These are phyloP conservation scores for Eucalyptus cloeziana DNA, from an alignment of 345 rosid genomes.

Conservation along the genomic window DNA sequence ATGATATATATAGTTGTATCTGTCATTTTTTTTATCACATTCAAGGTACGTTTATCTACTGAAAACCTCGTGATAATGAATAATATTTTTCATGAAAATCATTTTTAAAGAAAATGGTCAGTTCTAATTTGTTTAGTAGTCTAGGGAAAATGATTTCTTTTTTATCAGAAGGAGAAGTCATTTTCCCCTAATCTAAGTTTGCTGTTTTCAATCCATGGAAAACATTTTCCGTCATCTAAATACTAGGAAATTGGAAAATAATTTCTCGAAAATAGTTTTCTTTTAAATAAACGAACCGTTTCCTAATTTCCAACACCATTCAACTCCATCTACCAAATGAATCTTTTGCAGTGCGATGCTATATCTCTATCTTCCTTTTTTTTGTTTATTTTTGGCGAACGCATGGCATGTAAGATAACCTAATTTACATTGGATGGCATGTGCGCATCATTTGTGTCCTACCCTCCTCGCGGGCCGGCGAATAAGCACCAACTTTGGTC, in stretches of 20 bases:
- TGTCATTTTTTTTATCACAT: neutral
- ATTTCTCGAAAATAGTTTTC: neutral
- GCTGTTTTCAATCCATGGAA: neutral
- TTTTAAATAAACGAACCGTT: neutral
- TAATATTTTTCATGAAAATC: neutral
- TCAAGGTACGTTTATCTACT: neutral
- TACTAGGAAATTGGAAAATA: neutral
- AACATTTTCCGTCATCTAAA: neutral
- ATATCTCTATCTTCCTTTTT: neutral
- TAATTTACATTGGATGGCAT: neutral
- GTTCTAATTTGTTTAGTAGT: neutral
- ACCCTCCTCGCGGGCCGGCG: neutral
- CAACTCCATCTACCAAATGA: neutral
- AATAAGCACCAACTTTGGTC: neutral
- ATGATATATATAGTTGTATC: too few relatives aligned
- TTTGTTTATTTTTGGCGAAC: neutral
- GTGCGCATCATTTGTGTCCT: neutral
- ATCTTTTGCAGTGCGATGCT: neutral
- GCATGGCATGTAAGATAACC: neutral
- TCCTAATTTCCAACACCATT: neutral
- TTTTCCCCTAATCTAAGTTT: neutral
- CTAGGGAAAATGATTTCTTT: neutral
- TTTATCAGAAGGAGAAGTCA: neutral
- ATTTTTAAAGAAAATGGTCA: neutral
- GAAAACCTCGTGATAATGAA: neutral